phyloP scores from a whole-genome alignment of 768 basidiomycete species.

The Exsudoporus frostii region DNA sequence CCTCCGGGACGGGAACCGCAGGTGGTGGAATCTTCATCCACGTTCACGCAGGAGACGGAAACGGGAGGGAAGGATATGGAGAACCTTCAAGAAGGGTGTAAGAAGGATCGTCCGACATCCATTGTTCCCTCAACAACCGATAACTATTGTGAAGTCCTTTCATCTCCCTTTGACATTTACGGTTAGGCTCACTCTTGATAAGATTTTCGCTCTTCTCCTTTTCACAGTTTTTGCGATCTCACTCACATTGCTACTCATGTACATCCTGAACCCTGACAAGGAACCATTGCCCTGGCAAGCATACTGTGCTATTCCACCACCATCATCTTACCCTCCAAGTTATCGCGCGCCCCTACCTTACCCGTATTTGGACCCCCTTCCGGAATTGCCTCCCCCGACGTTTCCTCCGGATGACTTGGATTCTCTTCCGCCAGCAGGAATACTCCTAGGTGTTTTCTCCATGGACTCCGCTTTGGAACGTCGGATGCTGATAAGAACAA shows the following conservation, averaged over 20 bases:
- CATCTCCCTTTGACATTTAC: neutral
- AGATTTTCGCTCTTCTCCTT: slow-evolving; percentile 71
- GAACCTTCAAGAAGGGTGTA: slow-evolving; percentile 52
- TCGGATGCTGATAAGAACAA: slow-evolving; percentile 81
- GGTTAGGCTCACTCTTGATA: slow-evolving; percentile 20
- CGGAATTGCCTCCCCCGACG: slow-evolving; percentile 30
- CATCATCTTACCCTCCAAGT: slow-evolving; percentile 42
- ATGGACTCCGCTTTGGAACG: slow-evolving; percentile 83
- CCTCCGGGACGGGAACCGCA: slow-evolving; percentile 45
- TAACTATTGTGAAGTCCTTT: slow-evolving; percentile 64
- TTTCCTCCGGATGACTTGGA: slow-evolving; percentile 80
- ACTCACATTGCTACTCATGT: slow-evolving; percentile 83
- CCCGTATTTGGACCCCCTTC: slow-evolving; percentile 35
- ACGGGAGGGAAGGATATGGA: slow-evolving; percentile 44
- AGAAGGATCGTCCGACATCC: slow-evolving; percentile 64
- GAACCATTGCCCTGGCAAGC: slow-evolving; percentile 91
- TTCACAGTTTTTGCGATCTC: slow-evolving; percentile 79
- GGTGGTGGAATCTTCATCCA: slow-evolving; percentile 52
- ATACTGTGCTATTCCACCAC: slow-evolving; percentile 76
- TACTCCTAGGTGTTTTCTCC: slow-evolving; percentile 89
- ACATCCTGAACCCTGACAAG: slow-evolving; percentile 95
- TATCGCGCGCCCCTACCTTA: slow-evolving; percentile 40
- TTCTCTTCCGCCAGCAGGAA: slow-evolving; percentile 72
- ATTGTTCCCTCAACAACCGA: slow-evolving; percentile 74
- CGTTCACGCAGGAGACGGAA: slow-evolving; percentile 50